Conservation (phyloP, 306 rosid species). For the Lathyrus sativus region DNA sequence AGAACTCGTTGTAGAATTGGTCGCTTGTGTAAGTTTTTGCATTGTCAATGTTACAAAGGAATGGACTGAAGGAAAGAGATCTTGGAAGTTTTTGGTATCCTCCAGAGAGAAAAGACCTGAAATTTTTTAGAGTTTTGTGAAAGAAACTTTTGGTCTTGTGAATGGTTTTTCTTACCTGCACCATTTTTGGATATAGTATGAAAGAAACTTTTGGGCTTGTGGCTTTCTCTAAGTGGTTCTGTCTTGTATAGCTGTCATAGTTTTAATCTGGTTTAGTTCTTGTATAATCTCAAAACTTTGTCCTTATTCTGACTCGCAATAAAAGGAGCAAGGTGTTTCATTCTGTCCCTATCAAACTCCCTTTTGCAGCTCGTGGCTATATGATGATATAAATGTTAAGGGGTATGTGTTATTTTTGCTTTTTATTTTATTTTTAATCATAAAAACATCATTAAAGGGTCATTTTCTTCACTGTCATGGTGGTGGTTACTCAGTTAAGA, state of each 20-base stretch:
- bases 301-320: conserved; percentile 36
- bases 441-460: neutral
- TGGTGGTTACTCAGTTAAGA: conserved; percentile 2
- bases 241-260: conserved; percentile 41
- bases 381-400: neutral
- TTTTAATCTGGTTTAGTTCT: conserved; percentile 33
- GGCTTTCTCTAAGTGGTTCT: conserved; percentile 38
- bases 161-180: conserved; percentile 55
- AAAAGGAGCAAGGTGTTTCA: neutral
- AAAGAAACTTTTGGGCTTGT: conserved; percentile 8
- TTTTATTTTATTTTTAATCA: neutral
- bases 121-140: conserved; percentile 51
- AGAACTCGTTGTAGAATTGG: conserved; percentile 59
- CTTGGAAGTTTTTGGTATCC: conserved; percentile 70
- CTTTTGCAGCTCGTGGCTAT: neutral
- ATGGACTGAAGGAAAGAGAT: conserved; percentile 56
- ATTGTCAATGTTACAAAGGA: conserved; percentile 51
- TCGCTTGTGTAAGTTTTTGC: conserved; percentile 49
- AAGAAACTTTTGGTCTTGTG: conserved; percentile 52
- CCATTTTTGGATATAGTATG: conserved; percentile 56
- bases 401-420: neutral
- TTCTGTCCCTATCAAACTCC: conserved; percentile 21
- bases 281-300: conserved; percentile 39
- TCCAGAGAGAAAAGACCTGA: conserved; percentile 57
- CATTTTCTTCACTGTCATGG: conserved; percentile 4